Conservation (phyloP, 139 green algal genomes). For the Tetraselmis chui region DNA sequence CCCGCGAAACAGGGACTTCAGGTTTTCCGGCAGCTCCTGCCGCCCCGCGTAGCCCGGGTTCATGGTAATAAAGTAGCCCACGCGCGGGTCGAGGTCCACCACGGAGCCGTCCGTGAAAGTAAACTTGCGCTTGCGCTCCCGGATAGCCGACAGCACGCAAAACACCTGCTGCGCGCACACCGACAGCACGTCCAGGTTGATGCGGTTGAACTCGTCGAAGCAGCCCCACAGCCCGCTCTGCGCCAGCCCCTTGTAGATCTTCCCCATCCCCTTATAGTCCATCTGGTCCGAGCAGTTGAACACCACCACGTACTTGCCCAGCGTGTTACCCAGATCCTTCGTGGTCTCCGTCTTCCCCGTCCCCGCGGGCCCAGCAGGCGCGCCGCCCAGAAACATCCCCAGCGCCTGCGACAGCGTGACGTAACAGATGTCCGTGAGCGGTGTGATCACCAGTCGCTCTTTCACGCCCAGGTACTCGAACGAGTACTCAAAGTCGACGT, state of each 20-base stretch:
- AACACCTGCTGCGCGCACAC: constrained; percentile 95
- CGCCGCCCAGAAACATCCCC: constrained; percentile 92
- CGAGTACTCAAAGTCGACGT: constrained; percentile 94
- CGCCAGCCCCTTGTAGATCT: constrained; percentile 96
- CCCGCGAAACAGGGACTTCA: constrained; percentile 94
- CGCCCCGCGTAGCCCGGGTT: constrained; percentile 89
- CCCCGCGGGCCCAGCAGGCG: constrained; percentile 83
- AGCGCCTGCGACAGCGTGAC: constrained; percentile 88
- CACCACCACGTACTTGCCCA: constrained; percentile 96
- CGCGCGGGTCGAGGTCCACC: constrained; percentile 75
- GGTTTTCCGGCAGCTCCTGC: constrained; percentile 94
- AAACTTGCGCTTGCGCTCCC: constrained; percentile 85
- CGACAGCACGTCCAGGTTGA: constrained; percentile 93
- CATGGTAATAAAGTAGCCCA: constrained; percentile 98
- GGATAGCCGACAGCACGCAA: constrained; percentile 86
- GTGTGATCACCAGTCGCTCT: constrained; percentile 93
- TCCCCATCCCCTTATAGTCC: constrained; percentile 93
- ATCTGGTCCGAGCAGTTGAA: constrained; percentile 98
- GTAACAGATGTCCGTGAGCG: constrained; percentile 94
- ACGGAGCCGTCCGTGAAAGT: constrained; percentile 87
- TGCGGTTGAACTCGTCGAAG: constrained; percentile 98
- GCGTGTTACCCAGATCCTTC: constrained; percentile 89
- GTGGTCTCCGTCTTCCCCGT: constrained; percentile 97
- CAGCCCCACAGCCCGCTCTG: constrained; percentile 92
- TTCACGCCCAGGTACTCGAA: constrained; percentile 67